These are phyloP conservation scores for Pythium inflatum DNA, from an alignment of 352 stramenopile genomes.

Conservation along the genomic window DNA sequence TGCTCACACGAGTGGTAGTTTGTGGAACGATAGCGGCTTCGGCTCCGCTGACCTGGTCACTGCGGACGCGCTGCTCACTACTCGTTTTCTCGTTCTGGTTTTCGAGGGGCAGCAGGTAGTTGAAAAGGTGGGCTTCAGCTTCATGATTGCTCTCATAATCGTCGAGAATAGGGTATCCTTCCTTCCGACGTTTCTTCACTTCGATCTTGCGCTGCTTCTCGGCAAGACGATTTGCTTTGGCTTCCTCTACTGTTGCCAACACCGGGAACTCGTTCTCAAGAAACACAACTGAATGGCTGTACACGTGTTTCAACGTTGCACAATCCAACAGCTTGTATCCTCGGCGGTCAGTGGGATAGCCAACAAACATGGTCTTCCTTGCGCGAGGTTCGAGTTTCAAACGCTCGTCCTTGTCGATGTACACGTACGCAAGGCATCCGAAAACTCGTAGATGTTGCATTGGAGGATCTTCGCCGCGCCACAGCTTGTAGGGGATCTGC, in stretches of 20 bases:
- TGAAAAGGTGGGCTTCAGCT: constrained; percentile 1
- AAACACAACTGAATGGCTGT: constrained; percentile 11
- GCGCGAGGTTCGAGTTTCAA: neutral
- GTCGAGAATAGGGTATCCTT: neutral
- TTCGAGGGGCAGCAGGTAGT: constrained; percentile 10
- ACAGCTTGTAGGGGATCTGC: constrained; percentile 24
- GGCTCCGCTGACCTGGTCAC: neutral
- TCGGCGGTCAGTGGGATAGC: constrained; percentile 4
- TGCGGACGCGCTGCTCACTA: neutral
- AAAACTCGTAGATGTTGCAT: constrained; percentile 12
- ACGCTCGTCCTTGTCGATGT: constrained; percentile 13
- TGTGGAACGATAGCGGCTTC: neutral
- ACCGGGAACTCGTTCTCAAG: neutral
- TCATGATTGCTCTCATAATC: constrained; percentile 4
- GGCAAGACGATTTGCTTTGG: neutral
- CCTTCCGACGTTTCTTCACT: neutral
- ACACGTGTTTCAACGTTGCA: neutral
- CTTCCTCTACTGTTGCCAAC: neutral
- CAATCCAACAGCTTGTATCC: constrained; percentile 9
- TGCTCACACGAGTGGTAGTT: neutral
- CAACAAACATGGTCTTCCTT: constrained; percentile 14
- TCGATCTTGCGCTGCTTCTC: neutral
- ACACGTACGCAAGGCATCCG: constrained; percentile 9
- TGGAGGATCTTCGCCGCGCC: no score
- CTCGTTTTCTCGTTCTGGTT: neutral